Evolutionary conservation across 2,329 filamentous ascomycete species (phyloP), one percentile per base, ranked within the genome.

Genomic region (Hymenoscyphus fructigenus): DNA sequence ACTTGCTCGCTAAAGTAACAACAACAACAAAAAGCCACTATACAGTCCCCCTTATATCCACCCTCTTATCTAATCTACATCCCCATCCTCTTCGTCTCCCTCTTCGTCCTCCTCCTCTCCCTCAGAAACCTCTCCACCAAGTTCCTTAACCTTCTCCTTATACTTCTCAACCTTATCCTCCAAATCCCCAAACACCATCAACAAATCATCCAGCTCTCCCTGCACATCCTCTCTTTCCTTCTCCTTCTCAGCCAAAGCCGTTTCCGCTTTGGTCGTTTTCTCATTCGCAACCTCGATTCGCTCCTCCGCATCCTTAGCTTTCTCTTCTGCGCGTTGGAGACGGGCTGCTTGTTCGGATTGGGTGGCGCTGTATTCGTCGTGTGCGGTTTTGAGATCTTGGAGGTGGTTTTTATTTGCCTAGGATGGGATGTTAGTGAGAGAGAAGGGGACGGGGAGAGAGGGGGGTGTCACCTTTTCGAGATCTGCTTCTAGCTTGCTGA

Each of bases 181-280:
- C 20, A 93, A 75, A 74, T 95, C 91, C 15, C 86, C 88, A 76
- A 93, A 92, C 5, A 95, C 88, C 79, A 94, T 90, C 41, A 95
- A 79, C 62, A 94, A 81, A 75, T 95, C 91, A 70, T 95, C 91
- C 57, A 94, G 81, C 76, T 95, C 91, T 2, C 85, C 83, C 74
- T 94, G 91, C 5, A 84, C 83, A 1, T 84, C 79, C 66, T 86
- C 82, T 63, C 85, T 87, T 65, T 89, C 87, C 66, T 86, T 83
- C 69, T 88, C 85, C 67, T 85, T 88, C 68, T 84, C 78, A 12
- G 71, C 69, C 26, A 76, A 57, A 17, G 68, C 67, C 28, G 60
- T 50, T 60, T 75, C 68, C 9, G 66, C 67, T 44, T 70, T 73
- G 4, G 61, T 29, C 5, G 75, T 74, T 64, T 77, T 79, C 58